Base-by-base conservation (phyloP, 2,329 filamentous ascomycete species). In the Talaromyces sp. region DNA sequence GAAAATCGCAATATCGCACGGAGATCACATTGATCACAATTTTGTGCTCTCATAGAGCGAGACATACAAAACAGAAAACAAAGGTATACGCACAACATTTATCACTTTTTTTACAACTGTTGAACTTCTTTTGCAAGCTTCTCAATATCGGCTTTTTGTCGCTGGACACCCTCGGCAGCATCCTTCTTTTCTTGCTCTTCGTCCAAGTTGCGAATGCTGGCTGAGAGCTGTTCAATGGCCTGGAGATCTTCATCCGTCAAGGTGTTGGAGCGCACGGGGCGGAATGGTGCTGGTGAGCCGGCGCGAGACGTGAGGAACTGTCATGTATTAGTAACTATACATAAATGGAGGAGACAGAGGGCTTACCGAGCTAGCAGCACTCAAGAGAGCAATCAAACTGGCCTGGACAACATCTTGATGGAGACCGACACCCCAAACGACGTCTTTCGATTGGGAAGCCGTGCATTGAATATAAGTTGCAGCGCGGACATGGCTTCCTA, bases 381-480 rank as follows among this genome's bases (percentile, higher is more conserved):
- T 91, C 76, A 97, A 82, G 70, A 97, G 83, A 65, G 93, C 93
- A 76, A 93, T 91, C 74, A 97, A 85, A 77, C 90, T 93, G 72
- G 91, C 93, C 78, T 96, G 91, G 22, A 96, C 92, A 67, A 96
- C 92, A 82, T 97, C 94, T 76, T 94, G 90, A 76, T 97, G 92
- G 71, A 97, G 91, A 38, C 92, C 93, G 6, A 97, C 90, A 71
- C 93, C 93, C 92, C 93, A 97, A 2, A 96, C 90, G 72, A 87
- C 90, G 2, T 68, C 65, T 63, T 85, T 85, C 68, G 84, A 89
- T 56, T 86, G 87, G 3, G 85, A 80, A 22, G 88, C 85, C 31
- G 86, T 93, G 79, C 93, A 97, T 78, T 97, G 91, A 69, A 98
- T 96, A 76, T 96, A 98, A 1, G 93, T 92, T 1, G 93, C 94